Conservation (phyloP, 148 eudicot genomes). For the Rhododendron molle region DNA sequence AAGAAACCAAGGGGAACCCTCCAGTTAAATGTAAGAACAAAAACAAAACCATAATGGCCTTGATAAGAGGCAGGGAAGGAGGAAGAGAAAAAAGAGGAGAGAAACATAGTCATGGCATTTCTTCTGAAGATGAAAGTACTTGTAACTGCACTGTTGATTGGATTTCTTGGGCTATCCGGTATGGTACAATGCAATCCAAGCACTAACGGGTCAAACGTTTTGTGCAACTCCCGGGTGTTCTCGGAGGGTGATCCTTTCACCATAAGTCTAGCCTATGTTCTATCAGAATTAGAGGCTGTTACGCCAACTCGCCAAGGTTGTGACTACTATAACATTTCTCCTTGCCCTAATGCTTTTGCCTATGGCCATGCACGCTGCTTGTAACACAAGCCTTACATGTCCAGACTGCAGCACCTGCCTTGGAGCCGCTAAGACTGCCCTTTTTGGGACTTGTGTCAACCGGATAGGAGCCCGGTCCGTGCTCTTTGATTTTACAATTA, state of each 20-base stretch:
- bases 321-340: constrained; percentile 36
- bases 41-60: background rate
- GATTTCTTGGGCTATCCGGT: background rate
- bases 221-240: constrained; percentile 30
- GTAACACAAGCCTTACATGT: constrained; percentile 29
- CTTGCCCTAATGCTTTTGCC: constrained; percentile 43
- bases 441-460: constrained; percentile 24
- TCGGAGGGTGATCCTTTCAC: constrained; percentile 35
- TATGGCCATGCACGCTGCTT: constrained; percentile 46
- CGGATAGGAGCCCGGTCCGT: constrained; percentile 32
- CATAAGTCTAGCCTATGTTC: constrained; percentile 34
- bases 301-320: constrained; percentile 26
- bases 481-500: constrained; percentile 34
- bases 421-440: constrained; percentile 28
- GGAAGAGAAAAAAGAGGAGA: background rate
- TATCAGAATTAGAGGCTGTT: constrained; percentile 22
- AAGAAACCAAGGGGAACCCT: constrained; percentile 15
- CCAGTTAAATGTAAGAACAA: background rate
- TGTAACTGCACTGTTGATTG: constrained; percentile 7
- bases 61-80: background rate
- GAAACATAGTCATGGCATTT: constrained; percentile 8
- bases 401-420: constrained; percentile 41
- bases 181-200: constrained; percentile 24
- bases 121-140: background rate
- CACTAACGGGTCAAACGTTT: constrained; percentile 20